Evolutionary conservation across 1,284 basidiomycete genomes (phyloP), one percentile per base, ranked within the genome.

Genomic region (Ganoderma lucidum): DNA sequence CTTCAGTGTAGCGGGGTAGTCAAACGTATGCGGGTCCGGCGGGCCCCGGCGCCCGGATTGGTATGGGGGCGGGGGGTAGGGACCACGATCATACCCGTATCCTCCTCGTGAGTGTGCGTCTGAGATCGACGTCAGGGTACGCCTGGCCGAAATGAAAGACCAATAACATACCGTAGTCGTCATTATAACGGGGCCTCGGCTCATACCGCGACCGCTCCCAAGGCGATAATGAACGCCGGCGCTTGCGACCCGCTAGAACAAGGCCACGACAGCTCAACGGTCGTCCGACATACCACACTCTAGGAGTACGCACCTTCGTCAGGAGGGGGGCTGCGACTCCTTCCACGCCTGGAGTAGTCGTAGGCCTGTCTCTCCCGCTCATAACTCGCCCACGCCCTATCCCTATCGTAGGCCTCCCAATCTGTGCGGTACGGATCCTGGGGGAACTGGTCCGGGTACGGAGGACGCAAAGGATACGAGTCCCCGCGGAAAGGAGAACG

Each of bases 151-250:
- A 10, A 56, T 19, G 6, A 56, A 42, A 23, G 15, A 9, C 30
- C 56, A 6, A 63, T 2, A 69, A 75, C 88, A 81, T 84, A 94
- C 93, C 93, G 77, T 90, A 92, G 75, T 93, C 93, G 69, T 94
- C 93, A 69, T 83, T 88, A 77, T 93, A 94, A 60, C 93, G 87
- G 58, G 93, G 93, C 60, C 93, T 86, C 63, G 93, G 91, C 69
- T 95, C 93, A 76, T 90, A 94, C 65, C 93, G 84, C 67, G 93
- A 92, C 70, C 90, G 84, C 76, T 94, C 93, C 73, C 90, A 92
- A n/a, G 95, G 95, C n/a, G 95, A 96, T 71, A 88, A 81, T 23
- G 95, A 96, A 67, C 95, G 87, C 71, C 93, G 90, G 67, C 95
- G 90, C 81, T 96, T 96, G 69, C 95, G 88, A 71, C 84, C 87